Evolutionary conservation across 345 rosid genomes (phyloP), one percentile per base, ranked within the genome.

Genomic region (Pelargonium nanum): DNA sequence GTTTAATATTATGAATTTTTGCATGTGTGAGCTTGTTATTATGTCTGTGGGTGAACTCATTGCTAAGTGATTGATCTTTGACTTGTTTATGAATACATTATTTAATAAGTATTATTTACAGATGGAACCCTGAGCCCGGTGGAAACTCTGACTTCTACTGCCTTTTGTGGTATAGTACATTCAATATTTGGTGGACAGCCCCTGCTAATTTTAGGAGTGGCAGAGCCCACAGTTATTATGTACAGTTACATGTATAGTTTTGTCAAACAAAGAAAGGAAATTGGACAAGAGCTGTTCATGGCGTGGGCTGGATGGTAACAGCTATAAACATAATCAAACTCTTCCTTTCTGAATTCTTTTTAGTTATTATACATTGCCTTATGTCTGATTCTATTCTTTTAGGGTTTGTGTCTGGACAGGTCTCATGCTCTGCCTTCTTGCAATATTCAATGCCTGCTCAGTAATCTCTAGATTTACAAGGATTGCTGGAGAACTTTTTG

Each of bases 91-190:
- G 24, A 16, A 44, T 54, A 1, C 22, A 24, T 24, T 53, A 53
- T n/a, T 22, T 56, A 1, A 62, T 19, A 17, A 15, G 44, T 40
- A 64, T 30, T 50, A 6, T 44, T 50, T 57, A 55, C 64, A 85
- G 87, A 78, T 67, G 87, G 84, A 69, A 76, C 77, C 65, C 70
- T 85, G 62, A 82, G 87, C 74, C 58, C 84, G 0, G 80, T 72
- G 68, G 87, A 85, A 52, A 73, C 91, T 20, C 68, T 85, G 64
- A 77, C 84, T 52, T 85, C 87, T 6, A 85, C 91, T 0, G 83
- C 91, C 23, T 21, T 82, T 10, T 85, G 87, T 51, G 85, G 87
- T 23, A 60, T 80, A 28, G 73, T 85, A 0, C 91, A 85, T 62
- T 82, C 91, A 0, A 40, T 85, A 19, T 60, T 85, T 64, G 87